Base-by-base conservation (phyloP, 2,329 filamentous ascomycete genomes). In the Hypoxylon sp. region DNA sequence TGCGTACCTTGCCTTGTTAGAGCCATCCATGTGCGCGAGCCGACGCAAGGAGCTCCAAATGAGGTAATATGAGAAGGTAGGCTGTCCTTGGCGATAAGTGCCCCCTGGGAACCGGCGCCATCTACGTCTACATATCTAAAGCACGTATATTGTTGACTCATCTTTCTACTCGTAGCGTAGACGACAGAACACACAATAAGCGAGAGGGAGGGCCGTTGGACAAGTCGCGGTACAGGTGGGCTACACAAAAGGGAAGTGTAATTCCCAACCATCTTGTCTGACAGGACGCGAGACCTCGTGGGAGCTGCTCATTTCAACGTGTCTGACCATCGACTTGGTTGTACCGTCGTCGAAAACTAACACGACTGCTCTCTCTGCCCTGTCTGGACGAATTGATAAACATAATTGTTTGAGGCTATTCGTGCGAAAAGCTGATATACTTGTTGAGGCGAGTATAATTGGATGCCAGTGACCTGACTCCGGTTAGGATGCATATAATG, bases 31-130 rank as follows among this genome's bases (percentile, higher is more conserved):
- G 36, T 38, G 36, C 18, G 8, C 2, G 36, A 40, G 36, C 33
- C 33, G 16, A 63, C 38, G 60, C 48, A 63, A 58, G 48, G 53
- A 63, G 33, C 16, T 22, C 32, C 32, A 32, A 45, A 40, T 49
- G 33, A 18, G 22, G 32, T 33, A 42, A 18, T 16, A 30, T 36
- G 44, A 32, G 42, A 22, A 28, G 28, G 36, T 12, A 38, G 44
- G 22, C 24, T 32, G 18, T 30, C 26, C 55, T 59, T 59, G 55
- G 55, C 55, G 55, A 59, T 51, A 59, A 59, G 4, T 18, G 8
- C 2, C 18, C 36, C 36, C 24, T 26, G 24, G 24, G 24, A n/a
- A 11, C 18, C 22, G 16, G n/a, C 7, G 36, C 16, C 36, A 9
- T 11, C 16, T 20, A 11, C 16, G 36, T 40, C 14, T 40, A 38